phyloP scores from a whole-genome alignment of 176 grass and related monocot species.

The Bromus sterilis region DNA sequence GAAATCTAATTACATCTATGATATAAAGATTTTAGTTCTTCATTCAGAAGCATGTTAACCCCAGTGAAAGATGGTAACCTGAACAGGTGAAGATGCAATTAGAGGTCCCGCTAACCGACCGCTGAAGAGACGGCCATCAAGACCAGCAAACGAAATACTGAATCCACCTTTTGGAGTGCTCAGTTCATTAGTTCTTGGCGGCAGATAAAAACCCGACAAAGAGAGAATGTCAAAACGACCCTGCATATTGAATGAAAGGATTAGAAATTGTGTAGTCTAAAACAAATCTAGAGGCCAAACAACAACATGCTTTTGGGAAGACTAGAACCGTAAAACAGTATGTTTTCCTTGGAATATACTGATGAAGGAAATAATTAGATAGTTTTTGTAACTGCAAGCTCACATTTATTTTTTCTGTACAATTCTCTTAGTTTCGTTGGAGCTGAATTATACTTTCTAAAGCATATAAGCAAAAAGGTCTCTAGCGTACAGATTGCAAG shows the following conservation, averaged over 20 bases:
- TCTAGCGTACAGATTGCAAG: not conserved
- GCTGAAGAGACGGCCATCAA: conserved; percentile 51
- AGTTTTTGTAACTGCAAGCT: not conserved
- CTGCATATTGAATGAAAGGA: not conserved
- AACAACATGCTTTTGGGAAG: not conserved
- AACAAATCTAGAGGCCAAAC: not conserved
- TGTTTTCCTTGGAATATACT: not conserved
- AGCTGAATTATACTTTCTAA: not conserved
- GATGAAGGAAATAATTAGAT: not conserved
- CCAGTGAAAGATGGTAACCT: conserved; percentile 28
- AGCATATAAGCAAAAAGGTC: not conserved
- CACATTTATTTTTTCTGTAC: not conserved
- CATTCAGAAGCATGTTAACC: too few species aligned
- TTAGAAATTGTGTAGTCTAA: not conserved
- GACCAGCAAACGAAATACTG: conserved; percentile 42
- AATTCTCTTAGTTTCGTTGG: not conserved
- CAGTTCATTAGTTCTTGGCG: conserved; percentile 30
- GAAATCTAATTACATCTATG: not conserved
- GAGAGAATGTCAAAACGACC: conserved; percentile 62
- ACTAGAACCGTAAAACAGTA: not conserved
- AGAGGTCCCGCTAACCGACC: conserved; percentile 58
- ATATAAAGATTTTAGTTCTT: not conserved
- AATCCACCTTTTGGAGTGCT: conserved; percentile 47
- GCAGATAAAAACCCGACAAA: conserved; percentile 51
- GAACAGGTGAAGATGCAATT: conserved; percentile 46